Conservation (phyloP, 768 basidiomycete genomes). For the Agrocybe pediades region DNA sequence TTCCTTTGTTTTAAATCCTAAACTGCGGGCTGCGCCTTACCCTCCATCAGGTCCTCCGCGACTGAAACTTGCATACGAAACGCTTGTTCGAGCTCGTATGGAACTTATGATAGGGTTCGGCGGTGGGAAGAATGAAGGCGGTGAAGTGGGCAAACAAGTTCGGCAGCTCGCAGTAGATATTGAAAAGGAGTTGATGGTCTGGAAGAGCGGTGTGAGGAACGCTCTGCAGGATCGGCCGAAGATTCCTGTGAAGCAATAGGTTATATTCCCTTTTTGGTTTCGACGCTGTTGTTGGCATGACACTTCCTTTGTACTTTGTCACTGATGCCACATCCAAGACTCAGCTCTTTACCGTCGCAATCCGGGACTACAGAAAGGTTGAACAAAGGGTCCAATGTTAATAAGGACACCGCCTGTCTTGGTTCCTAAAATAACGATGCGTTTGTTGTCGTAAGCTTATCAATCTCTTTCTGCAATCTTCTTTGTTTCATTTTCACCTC, state of each 20-base stretch:
- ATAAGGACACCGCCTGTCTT: no score
- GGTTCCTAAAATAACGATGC: no score
- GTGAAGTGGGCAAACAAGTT: slow-evolving; percentile 66
- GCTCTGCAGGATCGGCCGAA: slow-evolving; percentile 43
- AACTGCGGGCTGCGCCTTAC: slow-evolving; percentile 33
- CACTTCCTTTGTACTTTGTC: neutral
- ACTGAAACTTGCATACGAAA: slow-evolving; percentile 64
- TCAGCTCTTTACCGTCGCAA: no score
- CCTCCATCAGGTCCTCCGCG: slow-evolving; percentile 71
- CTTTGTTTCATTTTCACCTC: no score
- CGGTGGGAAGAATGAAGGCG: slow-evolving; percentile 58
- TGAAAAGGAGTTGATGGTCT: slow-evolving; percentile 74
- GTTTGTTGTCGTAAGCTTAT: no score
- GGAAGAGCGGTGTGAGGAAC: slow-evolving; percentile 64
- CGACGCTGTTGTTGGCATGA: no score
- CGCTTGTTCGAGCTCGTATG: slow-evolving; percentile 58
- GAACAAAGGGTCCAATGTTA: no score
- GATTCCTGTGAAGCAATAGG: neutral
- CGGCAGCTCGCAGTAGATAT: slow-evolving; percentile 58
- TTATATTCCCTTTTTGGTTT: no score
- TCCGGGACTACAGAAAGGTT: no score
- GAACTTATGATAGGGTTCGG: slow-evolving; percentile 79
- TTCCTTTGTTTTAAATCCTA: slow-evolving; percentile 5
- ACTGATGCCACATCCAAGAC: neutral
- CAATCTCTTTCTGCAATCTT: no score